These are phyloP conservation scores for Auricularia sp. DNA, from an alignment of 768 basidiomycete species.

Conservation along the genomic window DNA sequence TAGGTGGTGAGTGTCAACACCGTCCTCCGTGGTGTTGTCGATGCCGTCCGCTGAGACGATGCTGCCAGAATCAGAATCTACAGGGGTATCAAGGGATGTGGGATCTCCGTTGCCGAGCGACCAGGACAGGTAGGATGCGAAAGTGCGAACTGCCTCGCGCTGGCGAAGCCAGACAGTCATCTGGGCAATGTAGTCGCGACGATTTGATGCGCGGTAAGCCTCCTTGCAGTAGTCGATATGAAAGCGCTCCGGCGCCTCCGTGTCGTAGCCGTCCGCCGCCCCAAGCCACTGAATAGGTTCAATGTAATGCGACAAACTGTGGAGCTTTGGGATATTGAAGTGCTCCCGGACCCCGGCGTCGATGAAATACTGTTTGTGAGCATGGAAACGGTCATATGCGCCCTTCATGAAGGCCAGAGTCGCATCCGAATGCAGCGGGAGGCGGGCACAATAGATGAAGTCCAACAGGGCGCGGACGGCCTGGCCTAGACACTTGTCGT, in stretches of 20 bases:
- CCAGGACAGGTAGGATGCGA: conserved; percentile 22
- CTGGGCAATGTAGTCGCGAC: conserved; percentile 24
- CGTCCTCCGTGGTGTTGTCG: not conserved
- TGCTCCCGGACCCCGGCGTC: conserved; percentile 17
- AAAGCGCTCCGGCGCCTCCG: conserved; percentile 27
- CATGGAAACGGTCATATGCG: conserved; percentile 20
- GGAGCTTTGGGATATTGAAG: conserved; percentile 32
- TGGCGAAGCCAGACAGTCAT: conserved; percentile 31
- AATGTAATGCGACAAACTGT: conserved; percentile 21
- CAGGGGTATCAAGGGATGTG: conserved; percentile 4
- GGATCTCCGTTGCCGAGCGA: conserved; percentile 3
- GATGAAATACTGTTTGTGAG: conserved; percentile 21
- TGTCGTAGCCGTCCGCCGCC: conserved; percentile 26
- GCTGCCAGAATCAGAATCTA: not conserved
- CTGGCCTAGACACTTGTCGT: conserved; percentile 12
- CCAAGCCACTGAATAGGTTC: conserved; percentile 18
- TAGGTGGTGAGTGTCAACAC: not conserved
- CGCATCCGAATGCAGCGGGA: conserved; percentile 18
- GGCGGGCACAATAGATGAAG: conserved; percentile 25
- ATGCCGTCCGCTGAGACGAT: not conserved
- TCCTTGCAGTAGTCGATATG: conserved; percentile 36
- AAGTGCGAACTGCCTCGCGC: conserved; percentile 24
- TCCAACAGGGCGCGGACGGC: conserved; percentile 23
- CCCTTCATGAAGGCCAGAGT: conserved; percentile 19
- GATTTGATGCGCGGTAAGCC: conserved; percentile 22